These are phyloP conservation scores for Cladorrhinum samala DNA, from an alignment of 495 filamentous ascomycete species.

Conservation along the genomic window DNA sequence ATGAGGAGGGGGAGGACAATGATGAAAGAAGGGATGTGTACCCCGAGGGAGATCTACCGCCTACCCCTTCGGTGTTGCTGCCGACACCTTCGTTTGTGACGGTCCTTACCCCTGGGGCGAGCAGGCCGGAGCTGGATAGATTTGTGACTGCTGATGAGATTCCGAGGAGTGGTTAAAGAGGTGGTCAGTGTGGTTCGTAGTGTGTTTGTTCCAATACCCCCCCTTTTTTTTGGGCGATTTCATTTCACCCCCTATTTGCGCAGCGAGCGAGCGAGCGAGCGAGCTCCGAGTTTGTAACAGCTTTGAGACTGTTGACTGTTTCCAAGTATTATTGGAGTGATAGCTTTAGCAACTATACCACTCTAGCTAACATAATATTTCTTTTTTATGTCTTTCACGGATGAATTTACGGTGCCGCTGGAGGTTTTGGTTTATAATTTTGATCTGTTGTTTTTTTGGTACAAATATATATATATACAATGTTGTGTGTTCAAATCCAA, in stretches of 20 bases:
- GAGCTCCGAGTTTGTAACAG: too few relatives aligned
- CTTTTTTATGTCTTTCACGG: too few relatives aligned
- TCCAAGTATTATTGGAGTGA: too few relatives aligned
- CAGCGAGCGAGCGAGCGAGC: background rate
- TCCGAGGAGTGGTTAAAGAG: constrained; percentile 9
- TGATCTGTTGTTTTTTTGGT: background rate
- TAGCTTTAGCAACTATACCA: too few relatives aligned
- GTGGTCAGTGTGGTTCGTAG: background rate
- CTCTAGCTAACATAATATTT: too few relatives aligned
- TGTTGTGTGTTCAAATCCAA: background rate
- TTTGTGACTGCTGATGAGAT: constrained; percentile 38
- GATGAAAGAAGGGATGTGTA: background rate
- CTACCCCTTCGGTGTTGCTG: background rate
- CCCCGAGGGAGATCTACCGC: background rate
- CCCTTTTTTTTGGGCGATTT: background rate
- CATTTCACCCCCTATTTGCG: background rate
- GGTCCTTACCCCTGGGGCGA: constrained; percentile 3
- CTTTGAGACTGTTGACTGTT: too few relatives aligned
- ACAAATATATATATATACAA: background rate
- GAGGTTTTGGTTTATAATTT: background rate
- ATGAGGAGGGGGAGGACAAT: background rate
- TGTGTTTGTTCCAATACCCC: constrained; percentile 15
- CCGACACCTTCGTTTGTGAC: background rate
- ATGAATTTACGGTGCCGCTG: too few relatives aligned
- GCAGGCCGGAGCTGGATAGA: constrained; percentile 34